Percentiles rank a stretch among this genome's conserved stretches.
phyloP scores from a whole-genome alignment of 495 filamentous ascomycete genomes.

The Penicillium canescens region DNA sequence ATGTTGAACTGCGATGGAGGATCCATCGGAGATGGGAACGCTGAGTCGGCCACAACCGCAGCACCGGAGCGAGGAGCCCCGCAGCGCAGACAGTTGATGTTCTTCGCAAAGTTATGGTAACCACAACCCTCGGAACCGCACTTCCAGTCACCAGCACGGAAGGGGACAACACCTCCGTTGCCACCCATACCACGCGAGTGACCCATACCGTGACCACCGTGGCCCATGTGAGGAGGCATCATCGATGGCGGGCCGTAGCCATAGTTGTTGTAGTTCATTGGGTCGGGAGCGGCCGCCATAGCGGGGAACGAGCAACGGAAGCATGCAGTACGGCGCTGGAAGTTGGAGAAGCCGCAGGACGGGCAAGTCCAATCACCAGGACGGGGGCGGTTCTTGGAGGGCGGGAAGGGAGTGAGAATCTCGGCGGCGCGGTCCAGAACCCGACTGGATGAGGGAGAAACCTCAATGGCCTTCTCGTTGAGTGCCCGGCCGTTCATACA shows the following conservation, averaged over 20 bases:
- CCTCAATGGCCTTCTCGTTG: slow-evolving; percentile 98
- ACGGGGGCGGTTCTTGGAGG: slow-evolving; percentile 95
- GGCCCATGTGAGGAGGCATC: slow-evolving; percentile 82
- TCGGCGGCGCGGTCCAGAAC: slow-evolving; percentile 94
- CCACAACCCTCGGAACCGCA: slow-evolving; percentile 97
- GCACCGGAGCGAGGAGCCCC: slow-evolving; percentile 92
- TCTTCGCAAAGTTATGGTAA: slow-evolving; percentile 99
- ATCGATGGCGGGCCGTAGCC: slow-evolving; percentile 76
- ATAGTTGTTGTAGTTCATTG: slow-evolving; percentile 71
- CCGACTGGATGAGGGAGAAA: slow-evolving; percentile 92
- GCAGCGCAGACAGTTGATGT: slow-evolving; percentile 94
- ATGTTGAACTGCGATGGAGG: slow-evolving; percentile 74
- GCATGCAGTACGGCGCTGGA: slow-evolving; percentile 96
- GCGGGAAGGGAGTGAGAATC: slow-evolving; percentile 93
- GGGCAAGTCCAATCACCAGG: slow-evolving; percentile 99
- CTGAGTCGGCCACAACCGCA: slow-evolving; percentile 89
- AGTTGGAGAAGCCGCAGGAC: slow-evolving; percentile 79
- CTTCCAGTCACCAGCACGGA: slow-evolving; percentile 98
- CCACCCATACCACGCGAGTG: slow-evolving; percentile 73
- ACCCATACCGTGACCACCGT: slow-evolving; percentile 70
- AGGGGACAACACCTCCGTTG: slow-evolving; percentile 86
- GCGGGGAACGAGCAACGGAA: slow-evolving; percentile 99
- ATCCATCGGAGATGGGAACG: slow-evolving; percentile 90
- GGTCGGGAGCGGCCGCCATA: slow-evolving; percentile 73
- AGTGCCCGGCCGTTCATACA: slow-evolving; percentile 99